Evolutionary conservation across 1,284 basidiomycete genomes (phyloP).

Genomic region (Serendipita sp.): DNA sequence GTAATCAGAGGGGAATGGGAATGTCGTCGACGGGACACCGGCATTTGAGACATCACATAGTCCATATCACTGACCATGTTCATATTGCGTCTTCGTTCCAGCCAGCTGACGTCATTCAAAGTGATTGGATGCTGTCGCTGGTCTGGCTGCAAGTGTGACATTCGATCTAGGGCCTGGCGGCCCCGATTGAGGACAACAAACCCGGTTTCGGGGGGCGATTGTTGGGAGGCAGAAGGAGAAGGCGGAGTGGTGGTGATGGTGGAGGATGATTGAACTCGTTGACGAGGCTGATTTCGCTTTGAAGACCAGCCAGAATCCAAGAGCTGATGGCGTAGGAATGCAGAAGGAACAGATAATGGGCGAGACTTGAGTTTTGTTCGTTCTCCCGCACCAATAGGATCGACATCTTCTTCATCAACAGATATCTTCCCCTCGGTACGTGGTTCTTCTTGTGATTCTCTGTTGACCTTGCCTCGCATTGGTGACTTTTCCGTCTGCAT

Average conservation of each 20-base stretch:
- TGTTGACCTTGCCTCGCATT: neutral
- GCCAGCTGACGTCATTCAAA: slow-evolving; percentile 59
- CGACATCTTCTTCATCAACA: neutral
- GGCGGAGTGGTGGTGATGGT: neutral
- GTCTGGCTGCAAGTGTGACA: neutral
- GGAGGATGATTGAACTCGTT: neutral
- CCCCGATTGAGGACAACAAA: slow-evolving; percentile 59
- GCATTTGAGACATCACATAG: slow-evolving; percentile 8
- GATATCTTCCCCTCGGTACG: neutral
- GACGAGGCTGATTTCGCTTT: neutral
- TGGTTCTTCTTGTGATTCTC: neutral
- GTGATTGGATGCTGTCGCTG: neutral
- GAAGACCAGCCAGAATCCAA: neutral
- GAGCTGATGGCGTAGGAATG: neutral
- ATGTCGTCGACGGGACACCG: neutral
- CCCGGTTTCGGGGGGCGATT: neutral
- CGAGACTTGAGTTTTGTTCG: neutral
- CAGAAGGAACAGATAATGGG: neutral
- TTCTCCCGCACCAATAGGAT: neutral
- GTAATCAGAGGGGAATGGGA: neutral
- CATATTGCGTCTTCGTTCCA: slow-evolving; percentile 51
- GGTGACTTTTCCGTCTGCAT: neutral
- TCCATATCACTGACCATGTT: slow-evolving; percentile 34
- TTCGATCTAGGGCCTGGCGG: neutral
- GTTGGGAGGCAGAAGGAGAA: neutral